A percentile compares a stretch with the other conserved stretches of the same genome.
Conservation (phyloP, 495 filamentous ascomycete species). For the Trichoderma gamsii region DNA sequence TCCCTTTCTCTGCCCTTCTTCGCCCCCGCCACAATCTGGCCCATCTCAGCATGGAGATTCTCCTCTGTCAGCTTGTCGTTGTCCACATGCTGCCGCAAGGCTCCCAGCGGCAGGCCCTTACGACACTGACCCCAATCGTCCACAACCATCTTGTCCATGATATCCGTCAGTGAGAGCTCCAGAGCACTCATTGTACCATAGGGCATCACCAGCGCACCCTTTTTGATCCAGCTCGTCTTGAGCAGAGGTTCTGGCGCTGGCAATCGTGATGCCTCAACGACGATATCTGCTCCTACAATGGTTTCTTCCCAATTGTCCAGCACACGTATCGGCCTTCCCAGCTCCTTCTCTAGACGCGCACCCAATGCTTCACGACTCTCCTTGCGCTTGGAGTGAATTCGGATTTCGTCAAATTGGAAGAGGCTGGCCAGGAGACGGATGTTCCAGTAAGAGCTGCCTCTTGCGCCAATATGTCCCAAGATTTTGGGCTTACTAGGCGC, state of each 20-base stretch:
- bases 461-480: neutral
- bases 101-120: neutral
- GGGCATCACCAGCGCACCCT: neutral
- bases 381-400: neutral
- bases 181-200: neutral
- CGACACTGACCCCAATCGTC: neutral
- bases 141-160: neutral
- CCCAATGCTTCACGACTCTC: neutral
- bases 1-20: neutral
- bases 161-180: neutral
- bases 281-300: neutral
- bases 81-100: neutral
- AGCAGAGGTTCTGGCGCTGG: neutral
- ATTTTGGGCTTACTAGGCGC: neutral
- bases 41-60: neutral
- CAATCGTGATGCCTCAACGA: neutral
- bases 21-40: neutral
- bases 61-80: neutral
- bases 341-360: neutral
- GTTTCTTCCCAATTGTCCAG: neutral
- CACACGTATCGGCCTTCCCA: neutral
- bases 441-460: neutral
- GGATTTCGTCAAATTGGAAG: neutral
- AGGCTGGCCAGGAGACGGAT: neutral
- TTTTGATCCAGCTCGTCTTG: neutral